Percentiles rank a stretch among this genome's conserved stretches.
phyloP scores from a whole-genome alignment of 1,139 yeast genomes.

The Debaryomyces psychrophilus region DNA sequence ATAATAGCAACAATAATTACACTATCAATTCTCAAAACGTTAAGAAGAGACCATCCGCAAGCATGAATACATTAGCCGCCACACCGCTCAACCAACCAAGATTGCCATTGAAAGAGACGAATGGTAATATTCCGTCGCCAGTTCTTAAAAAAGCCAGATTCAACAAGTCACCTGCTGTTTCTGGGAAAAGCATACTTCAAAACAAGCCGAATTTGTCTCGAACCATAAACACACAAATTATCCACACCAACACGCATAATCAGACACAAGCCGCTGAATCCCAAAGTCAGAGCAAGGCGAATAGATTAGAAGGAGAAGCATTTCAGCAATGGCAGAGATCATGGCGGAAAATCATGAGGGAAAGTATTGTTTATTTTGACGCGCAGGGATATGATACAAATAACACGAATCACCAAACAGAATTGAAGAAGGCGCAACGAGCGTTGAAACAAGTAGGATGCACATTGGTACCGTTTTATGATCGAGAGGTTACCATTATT shows the following conservation, averaged over 20 bases:
- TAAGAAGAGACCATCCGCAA: conserved; percentile 2
- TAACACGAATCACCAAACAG: conserved; percentile 45
- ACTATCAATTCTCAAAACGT: background rate
- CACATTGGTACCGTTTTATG: conserved; percentile 72
- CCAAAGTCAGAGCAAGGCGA: conserved; percentile 5
- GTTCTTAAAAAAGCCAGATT: conserved; percentile 34
- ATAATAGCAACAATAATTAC: conserved; percentile 4
- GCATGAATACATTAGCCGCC: conserved; percentile 8
- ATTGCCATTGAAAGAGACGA: conserved; percentile 47
- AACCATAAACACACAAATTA: background rate
- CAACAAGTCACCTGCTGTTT: conserved; percentile 12
- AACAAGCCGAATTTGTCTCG: conserved; percentile 13
- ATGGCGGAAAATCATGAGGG: conserved; percentile 79
- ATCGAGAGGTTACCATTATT: conserved; percentile 77
- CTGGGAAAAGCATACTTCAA: conserved; percentile 5
- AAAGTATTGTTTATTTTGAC: conserved; percentile 80
- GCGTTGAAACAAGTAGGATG: conserved; percentile 65
- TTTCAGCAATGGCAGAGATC: conserved; percentile 75
- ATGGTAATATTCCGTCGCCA: conserved; percentile 47
- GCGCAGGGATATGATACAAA: conserved; percentile 57
- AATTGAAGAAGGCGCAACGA: conserved; percentile 56
- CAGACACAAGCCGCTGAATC: conserved; percentile 1
- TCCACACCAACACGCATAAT: background rate
- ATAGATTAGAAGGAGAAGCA: conserved; percentile 51
- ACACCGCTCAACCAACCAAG: conserved; percentile 23